Evolutionary conservation across 208 protist species (phyloP).

Genomic region (Novymonas esmeraldas): DNA sequence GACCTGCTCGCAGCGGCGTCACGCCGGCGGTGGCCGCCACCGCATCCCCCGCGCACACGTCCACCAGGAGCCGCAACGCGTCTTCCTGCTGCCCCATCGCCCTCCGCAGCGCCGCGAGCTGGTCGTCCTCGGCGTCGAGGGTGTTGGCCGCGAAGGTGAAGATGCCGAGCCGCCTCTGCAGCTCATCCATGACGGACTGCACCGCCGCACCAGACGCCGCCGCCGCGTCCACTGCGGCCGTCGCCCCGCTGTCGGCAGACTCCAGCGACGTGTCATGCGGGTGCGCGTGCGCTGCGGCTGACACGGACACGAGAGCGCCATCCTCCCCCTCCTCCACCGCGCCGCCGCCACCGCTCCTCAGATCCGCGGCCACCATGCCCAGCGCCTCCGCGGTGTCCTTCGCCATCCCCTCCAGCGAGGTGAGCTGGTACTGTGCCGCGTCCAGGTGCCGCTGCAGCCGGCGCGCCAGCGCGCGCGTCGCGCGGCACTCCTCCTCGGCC

Average conservation of each 20-base stretch:
- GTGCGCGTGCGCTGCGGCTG: too few species aligned
- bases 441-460: slow-evolving; percentile 32
- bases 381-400: slow-evolving; percentile 38
- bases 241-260: not conserved
- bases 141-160: slow-evolving; percentile 37
- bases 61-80: slow-evolving; percentile 24
- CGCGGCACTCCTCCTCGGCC: slow-evolving; percentile 26
- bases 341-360: not conserved
- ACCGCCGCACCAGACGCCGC: slow-evolving; percentile 26
- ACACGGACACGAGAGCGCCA: too few species aligned
- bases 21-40: slow-evolving; percentile 2
- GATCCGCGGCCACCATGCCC: slow-evolving; percentile 26
- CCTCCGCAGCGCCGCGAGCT: slow-evolving; percentile 34
- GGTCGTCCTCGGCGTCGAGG: slow-evolving; percentile 37
- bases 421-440: slow-evolving; percentile 34
- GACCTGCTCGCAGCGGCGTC: slow-evolving; percentile 20
- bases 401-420: slow-evolving; percentile 34
- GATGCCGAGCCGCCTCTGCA: slow-evolving; percentile 41
- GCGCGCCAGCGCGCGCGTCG: slow-evolving; percentile 29
- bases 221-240: not conserved
- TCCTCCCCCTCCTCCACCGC: not conserved
- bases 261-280: slow-evolving; percentile 1
- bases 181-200: slow-evolving; percentile 36
- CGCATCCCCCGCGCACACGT: slow-evolving; percentile 9
- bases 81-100: slow-evolving; percentile 34